Evolutionary conservation across 1,139 yeast genomes (phyloP).

Genomic region (Sugiyamaella castrensis): DNA sequence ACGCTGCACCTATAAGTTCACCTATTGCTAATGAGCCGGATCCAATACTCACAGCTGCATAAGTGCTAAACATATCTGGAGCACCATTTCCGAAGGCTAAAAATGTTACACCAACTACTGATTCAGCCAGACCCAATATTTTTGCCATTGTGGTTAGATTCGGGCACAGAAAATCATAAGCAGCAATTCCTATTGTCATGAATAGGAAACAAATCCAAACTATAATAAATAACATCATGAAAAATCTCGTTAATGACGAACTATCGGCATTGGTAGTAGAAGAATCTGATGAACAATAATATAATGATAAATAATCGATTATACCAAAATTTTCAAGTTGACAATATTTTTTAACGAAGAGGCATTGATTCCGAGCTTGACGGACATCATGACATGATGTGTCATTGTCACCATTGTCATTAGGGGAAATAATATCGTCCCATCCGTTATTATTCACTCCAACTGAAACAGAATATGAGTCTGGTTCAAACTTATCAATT

Average conservation of each 20-base stretch:
- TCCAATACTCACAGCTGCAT: conserved; percentile 67
- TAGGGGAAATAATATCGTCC: too few species aligned
- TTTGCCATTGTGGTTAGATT: conserved; percentile 63
- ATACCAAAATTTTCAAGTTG: conserved; percentile 31
- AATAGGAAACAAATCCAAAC: conserved; percentile 47
- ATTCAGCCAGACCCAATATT: conserved; percentile 62
- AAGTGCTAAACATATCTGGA: conserved; percentile 85
- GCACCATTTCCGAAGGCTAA: conserved; percentile 91
- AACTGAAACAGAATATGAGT: too few species aligned
- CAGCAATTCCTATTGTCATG: conserved; percentile 64
- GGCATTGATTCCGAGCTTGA: conserved; percentile 33
- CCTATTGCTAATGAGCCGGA: conserved; percentile 80
- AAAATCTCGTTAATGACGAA: conserved; percentile 4
- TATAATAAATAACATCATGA: conserved; percentile 18
- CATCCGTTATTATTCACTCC: too few species aligned
- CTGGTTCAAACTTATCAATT: too few species aligned
- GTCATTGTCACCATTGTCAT: background rate
- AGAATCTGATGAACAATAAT: conserved; percentile 33
- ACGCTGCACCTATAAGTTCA: conserved; percentile 82
- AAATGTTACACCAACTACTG: conserved; percentile 81
- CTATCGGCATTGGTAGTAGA: conserved; percentile 14
- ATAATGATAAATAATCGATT: conserved; percentile 34
- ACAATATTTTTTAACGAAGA: conserved; percentile 35
- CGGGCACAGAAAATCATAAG: conserved; percentile 74
- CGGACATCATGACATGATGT: conserved; percentile 22